Evolutionary conservation across 176 grass and related monocot genomes (phyloP).

Genomic region (Microstegium vimineum): DNA sequence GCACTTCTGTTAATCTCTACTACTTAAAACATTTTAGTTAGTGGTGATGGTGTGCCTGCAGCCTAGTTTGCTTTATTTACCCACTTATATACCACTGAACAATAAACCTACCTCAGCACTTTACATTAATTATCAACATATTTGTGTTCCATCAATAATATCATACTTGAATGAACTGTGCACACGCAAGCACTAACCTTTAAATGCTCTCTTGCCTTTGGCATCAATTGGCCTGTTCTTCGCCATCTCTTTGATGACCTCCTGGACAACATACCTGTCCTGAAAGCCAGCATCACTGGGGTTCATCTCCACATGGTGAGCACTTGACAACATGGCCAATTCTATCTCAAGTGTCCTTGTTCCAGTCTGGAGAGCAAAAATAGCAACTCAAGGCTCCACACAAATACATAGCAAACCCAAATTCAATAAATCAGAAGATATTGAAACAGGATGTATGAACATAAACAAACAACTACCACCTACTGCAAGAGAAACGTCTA

Average conservation of each 20-base stretch:
- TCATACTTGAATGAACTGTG: neutral
- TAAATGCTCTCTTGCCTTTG: slow-evolving; percentile 89
- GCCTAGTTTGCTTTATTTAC: neutral
- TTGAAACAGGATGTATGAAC: neutral
- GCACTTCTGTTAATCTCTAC: neutral
- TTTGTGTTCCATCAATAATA: neutral
- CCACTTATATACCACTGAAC: neutral
- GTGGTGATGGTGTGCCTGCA: neutral
- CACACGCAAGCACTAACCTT: slow-evolving; percentile 44
- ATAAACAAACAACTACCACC: neutral
- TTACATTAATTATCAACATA: neutral
- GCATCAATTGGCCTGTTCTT: slow-evolving; percentile 88
- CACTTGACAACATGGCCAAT: slow-evolving; percentile 68
- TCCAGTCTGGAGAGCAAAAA: slow-evolving; percentile 59
- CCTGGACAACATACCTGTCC: slow-evolving; percentile 96
- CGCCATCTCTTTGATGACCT: slow-evolving; percentile 98
- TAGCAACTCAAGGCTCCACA: neutral
- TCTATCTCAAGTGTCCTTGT: slow-evolving; percentile 82
- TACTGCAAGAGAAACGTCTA: neutral
- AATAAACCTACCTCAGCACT: neutral
- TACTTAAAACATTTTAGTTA: neutral
- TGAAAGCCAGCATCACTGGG: slow-evolving; percentile 98
- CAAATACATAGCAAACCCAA: neutral
- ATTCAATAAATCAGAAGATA: neutral
- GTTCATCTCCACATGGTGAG: slow-evolving; percentile 91